Base-by-base conservation (phyloP, 139 green algal genomes). In the Chloropicon primus region DNA sequence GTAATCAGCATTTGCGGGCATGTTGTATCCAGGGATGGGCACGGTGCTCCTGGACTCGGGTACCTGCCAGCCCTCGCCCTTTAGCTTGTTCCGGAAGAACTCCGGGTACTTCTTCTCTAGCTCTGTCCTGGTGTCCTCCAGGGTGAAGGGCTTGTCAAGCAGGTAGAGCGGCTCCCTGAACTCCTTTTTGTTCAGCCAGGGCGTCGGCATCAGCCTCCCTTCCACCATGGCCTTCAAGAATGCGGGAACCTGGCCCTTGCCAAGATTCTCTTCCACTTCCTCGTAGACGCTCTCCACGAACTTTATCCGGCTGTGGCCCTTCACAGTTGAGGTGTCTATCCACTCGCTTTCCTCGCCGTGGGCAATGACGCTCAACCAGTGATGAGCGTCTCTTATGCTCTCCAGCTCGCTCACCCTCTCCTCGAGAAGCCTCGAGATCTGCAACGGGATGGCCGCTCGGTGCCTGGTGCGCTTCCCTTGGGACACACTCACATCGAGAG, bases 21-120 rank as follows among this genome's bases (percentile, higher is more conserved):
- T 41, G 80, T 86, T 86, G 74, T 83, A 81, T 21, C 85, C 83
- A 0, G 85, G 85, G 41, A 89, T 88, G 72, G 84, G 81, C 24
- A 89, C 77, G 1, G 85, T 89, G 78, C 74, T 82, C 21, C 53
- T 54, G 0, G 74, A 41, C 17, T 73, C 2, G 0, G 54, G 72
- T 28, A 88, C 85, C 23, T 72, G n/a, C 76, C 76, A 82, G 74
- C 41, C 23, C 22, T 54, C 23, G 29, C n/a, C 22, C 23, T 27
- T 17, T 1, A 91, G 74, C 72, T 87, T 86, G 21, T 78, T 41
- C 54, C 82, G 75, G 78, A 91, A 93, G 21, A 93, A 84, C 80
- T 90, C 80, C 0, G 88, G 88, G 77, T 88, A 92, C 54, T 77
- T 80, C 1, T 73, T 73, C 80, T 93, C 83, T 72, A 88, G 82